Evolutionary conservation across 345 rosid genomes (phyloP).

Genomic region (Euphorbia peplus): DNA sequence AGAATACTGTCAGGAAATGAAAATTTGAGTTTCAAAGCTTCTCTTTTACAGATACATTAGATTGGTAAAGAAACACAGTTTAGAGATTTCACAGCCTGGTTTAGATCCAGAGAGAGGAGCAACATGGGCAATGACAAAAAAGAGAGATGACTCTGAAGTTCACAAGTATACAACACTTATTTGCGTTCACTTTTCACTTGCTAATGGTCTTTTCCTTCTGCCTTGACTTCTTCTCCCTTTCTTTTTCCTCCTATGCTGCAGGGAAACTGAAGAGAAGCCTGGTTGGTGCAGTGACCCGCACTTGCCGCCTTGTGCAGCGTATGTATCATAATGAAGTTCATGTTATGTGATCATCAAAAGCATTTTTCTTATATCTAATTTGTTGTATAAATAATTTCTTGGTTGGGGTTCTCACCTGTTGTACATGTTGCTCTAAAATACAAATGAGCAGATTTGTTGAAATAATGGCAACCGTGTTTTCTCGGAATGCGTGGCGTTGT

Average conservation of each 20-base stretch:
- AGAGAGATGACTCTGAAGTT: slow-evolving; percentile 72
- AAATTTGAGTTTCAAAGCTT: slow-evolving; percentile 1
- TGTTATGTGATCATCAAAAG: not conserved
- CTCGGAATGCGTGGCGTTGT: slow-evolving; percentile 92
- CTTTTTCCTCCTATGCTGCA: slow-evolving; percentile 25
- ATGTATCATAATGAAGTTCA: slow-evolving; percentile 26
- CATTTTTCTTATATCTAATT: not conserved
- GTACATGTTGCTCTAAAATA: not conserved
- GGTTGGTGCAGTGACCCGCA: slow-evolving; percentile 80
- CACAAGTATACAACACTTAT: slow-evolving; percentile 53
- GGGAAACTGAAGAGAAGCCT: slow-evolving; percentile 71
- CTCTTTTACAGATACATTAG: slow-evolving; percentile 58
- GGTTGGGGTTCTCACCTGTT: not conserved
- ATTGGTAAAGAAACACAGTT: slow-evolving; percentile 69
- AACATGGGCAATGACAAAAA: slow-evolving; percentile 96
- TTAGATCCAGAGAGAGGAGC: slow-evolving; percentile 69
- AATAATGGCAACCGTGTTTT: slow-evolving; percentile 97
- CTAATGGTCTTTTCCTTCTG: not conserved
- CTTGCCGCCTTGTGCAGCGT: slow-evolving; percentile 98
- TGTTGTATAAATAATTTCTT: not conserved
- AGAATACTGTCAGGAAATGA: slow-evolving; percentile 2
- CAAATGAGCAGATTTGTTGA: slow-evolving; percentile 70
- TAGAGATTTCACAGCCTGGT: slow-evolving; percentile 98
- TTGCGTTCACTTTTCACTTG: not conserved
- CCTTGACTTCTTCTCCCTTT: slow-evolving; percentile 6